Evolutionary conservation across 1,284 basidiomycete genomes (phyloP).

Genomic region (Leucoagaricus sp.): DNA sequence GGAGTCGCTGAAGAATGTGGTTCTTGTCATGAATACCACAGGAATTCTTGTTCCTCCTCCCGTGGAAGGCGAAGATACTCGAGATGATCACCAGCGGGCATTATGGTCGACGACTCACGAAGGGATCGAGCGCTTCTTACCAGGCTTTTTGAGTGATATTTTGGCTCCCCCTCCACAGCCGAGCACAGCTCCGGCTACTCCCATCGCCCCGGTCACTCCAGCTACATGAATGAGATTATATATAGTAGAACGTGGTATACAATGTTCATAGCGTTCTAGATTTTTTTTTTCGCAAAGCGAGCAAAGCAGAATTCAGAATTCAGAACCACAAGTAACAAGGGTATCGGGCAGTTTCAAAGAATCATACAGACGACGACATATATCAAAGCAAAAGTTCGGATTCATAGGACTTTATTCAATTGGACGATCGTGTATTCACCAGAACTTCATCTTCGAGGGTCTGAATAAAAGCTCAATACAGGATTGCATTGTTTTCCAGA

Average conservation of each 20-base stretch:
- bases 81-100: conserved; percentile 65
- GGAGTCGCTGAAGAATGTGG: conserved; percentile 95
- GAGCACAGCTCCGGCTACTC: conserved; percentile 11
- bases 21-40: conserved; percentile 94
- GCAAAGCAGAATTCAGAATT: too few relatives aligned
- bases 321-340: too few relatives aligned
- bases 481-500: conserved; percentile 1
- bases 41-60: conserved; percentile 73
- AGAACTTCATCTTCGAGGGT: conserved; percentile 53
- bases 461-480: conserved; percentile 29
- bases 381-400: background rate
- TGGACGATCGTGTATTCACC: conserved; percentile 22
- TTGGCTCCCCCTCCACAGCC: conserved; percentile 41
- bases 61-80: conserved; percentile 43
- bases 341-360: too few relatives aligned
- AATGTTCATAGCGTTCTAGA: background rate
- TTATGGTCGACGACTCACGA: conserved; percentile 86
- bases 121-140: conserved; percentile 85
- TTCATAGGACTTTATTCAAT: background rate
- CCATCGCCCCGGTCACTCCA: too few relatives aligned
- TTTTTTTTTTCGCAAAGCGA: too few relatives aligned
- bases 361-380: background rate
- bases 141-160: conserved; percentile 81
- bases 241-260: background rate
- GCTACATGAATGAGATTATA: background rate